phyloP scores from a whole-genome alignment of 208 protist genomes.

The Acanthamoeba culbertsoni region DNA sequence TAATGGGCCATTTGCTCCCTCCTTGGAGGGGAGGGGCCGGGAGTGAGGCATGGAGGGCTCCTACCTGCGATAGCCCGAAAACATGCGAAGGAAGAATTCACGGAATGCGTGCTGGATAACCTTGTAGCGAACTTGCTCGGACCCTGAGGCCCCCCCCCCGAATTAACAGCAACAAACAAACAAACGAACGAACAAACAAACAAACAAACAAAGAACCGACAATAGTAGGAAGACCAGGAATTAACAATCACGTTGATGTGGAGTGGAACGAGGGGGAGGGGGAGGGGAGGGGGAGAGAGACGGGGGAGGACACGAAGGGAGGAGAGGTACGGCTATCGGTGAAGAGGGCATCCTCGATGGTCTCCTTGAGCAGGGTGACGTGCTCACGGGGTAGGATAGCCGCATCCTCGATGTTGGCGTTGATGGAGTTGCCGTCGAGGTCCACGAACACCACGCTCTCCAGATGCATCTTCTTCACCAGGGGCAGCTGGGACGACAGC shows the following conservation, averaged over 20 bases:
- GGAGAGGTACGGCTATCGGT: neutral
- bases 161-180: neutral
- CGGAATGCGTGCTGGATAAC: neutral
- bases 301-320: neutral
- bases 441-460: conserved; percentile 41
- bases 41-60: neutral
- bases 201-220: neutral
- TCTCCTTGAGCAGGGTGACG: neutral
- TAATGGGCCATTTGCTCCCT: neutral
- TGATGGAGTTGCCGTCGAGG: neutral
- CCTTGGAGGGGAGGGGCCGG: neutral
- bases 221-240: no score
- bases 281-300: no score
- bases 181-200: no score
- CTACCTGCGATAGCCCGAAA: neutral
- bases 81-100: conserved; percentile 47
- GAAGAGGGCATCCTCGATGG: neutral
- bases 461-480: conserved; percentile 21
- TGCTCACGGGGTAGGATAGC: neutral
- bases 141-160: neutral
- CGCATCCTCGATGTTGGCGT: conserved; percentile 27
- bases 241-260: no score
- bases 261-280: no score
- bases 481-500: neutral
- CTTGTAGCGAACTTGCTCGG: neutral